These are phyloP conservation scores for Tetragonia tetragonoides DNA, from an alignment of 148 eudicot genomes.

Conservation along the genomic window DNA sequence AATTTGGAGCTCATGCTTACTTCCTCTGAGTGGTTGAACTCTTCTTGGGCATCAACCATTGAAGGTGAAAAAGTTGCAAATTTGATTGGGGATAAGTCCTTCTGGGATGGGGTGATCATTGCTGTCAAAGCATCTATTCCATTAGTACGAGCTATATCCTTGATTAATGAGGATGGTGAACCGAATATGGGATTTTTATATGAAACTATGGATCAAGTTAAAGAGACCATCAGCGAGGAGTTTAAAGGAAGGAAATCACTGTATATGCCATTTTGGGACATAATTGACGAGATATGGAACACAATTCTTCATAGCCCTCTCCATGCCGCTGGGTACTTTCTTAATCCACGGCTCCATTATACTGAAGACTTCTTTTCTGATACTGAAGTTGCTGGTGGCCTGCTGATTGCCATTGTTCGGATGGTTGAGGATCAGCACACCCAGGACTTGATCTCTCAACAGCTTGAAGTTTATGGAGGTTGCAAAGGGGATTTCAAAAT, in stretches of 20 bases:
- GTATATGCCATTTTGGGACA: constrained; percentile 44
- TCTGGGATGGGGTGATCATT: constrained; percentile 40
- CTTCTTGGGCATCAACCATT: constrained; percentile 37
- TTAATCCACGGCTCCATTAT: constrained; percentile 47
- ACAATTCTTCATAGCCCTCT: constrained; percentile 56
- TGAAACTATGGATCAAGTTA: constrained; percentile 67
- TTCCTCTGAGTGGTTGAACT: constrained; percentile 47
- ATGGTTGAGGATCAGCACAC: constrained; percentile 27
- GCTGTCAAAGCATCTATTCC: constrained; percentile 62
- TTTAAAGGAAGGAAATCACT: constrained; percentile 34
- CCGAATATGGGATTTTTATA: constrained; percentile 54
- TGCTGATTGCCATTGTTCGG: constrained; percentile 39
- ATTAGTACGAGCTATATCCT: constrained; percentile 41
- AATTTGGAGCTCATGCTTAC: constrained; percentile 38
- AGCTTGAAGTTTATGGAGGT: constrained; percentile 37
- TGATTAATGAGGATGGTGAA: constrained; percentile 32
- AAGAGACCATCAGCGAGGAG: constrained; percentile 55
- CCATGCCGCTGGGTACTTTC: constrained; percentile 62
- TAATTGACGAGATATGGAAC: constrained; percentile 68
- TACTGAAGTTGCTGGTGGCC: constrained; percentile 52
- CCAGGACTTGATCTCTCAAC: constrained; percentile 36
- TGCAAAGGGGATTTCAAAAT: constrained; percentile 34
- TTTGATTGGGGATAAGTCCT: constrained; percentile 36
- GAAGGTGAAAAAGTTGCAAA: constrained; percentile 42
- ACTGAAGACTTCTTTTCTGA: constrained; percentile 42